Base-by-base conservation (phyloP, 495 filamentous ascomycete genomes). In the Penicillium taxi region DNA sequence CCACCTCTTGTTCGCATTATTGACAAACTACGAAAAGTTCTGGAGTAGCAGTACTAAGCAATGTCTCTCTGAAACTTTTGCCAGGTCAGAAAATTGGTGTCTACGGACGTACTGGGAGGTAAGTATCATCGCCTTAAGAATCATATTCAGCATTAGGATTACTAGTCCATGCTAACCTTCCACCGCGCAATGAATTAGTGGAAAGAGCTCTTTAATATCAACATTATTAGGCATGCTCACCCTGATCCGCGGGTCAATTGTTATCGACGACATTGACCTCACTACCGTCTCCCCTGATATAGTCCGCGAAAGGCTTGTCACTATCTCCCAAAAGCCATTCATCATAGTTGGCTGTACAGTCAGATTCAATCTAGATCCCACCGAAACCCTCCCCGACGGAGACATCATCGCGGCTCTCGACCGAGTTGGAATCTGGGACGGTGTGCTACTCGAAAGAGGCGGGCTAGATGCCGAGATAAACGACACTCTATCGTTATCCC, bases 311-410 rank as follows among this genome's bases (percentile, higher is more conserved):
- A 32, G 30, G 9, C 16, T 32, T 32, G 15, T 32, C 30, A 32
- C 30, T 11, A 20, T 32, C 9, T 20, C 17, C 30, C 30, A 32
- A 11, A 20, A 17, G 6, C 30, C 30, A 19, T 19, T 32, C 15
- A 32, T 32, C 30, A 32, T 32, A 18, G 30, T 32, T 20, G 30
- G 30, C 17, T 32, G 30, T 32, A 32, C 30, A 3, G 17, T 32
- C 15, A 1, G 30, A 20, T 32, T 32, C 16, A 32, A 32, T 20
- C 2, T 20, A 11, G 30, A 32, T 21, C 30, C 30, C 17, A 32
- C 30, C 6, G 30, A 16, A 32, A 32, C 5, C 6, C 6, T 11
- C 30, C 8, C 30, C 2, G 30, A 32, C 12, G 17, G 6, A 32
- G 30, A 32, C 2, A 32, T 32, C 30, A 20, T 32, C 30, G 30